These are phyloP conservation scores for Myxozyma mucilagina DNA, from an alignment of 805 yeast species.

Conservation along the genomic window DNA sequence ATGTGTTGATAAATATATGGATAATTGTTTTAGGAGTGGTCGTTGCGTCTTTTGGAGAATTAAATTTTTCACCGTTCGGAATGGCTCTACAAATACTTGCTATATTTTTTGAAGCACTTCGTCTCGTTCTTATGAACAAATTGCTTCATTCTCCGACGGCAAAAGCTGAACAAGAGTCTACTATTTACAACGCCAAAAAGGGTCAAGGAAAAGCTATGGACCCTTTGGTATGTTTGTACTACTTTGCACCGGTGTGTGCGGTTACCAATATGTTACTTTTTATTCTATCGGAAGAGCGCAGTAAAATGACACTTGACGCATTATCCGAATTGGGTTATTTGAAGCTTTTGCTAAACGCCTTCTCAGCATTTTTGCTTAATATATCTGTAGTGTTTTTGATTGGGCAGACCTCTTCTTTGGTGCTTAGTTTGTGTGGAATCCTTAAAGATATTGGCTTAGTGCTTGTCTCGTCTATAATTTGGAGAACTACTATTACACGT, in stretches of 20 bases:
- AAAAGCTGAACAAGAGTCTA: conserved; percentile 1
- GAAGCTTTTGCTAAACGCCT: conserved; percentile 28
- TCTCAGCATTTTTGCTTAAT: conserved; percentile 32
- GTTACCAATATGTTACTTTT: conserved; percentile 19
- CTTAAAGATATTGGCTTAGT: conserved; percentile 35
- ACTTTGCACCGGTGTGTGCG: conserved; percentile 36
- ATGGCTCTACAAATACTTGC: conserved; percentile 31
- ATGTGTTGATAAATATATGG: conserved; percentile 32
- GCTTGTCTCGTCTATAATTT: conserved; percentile 31
- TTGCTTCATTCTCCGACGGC: conserved; percentile 29
- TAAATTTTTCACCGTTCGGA: conserved; percentile 28
- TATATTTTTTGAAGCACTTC: conserved; percentile 32
- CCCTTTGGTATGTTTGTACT: conserved; percentile 35
- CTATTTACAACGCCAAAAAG: conserved; percentile 16
- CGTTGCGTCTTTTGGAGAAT: conserved; percentile 35
- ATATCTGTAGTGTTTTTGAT: conserved; percentile 34
- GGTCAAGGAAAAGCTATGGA: conserved; percentile 31
- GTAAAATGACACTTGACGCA: conserved; percentile 17
- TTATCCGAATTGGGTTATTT: conserved; percentile 22
- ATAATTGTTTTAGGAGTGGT: conserved; percentile 34
- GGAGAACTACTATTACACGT: conserved; percentile 33
- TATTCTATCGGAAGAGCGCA: conserved; percentile 20
- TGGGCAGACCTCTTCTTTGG: conserved; percentile 35
- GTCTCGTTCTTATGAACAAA: conserved; percentile 33
- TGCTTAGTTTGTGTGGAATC: conserved; percentile 35